phyloP scores from a whole-genome alignment of 176 grass and related monocot species.

The Zea luxurians region DNA sequence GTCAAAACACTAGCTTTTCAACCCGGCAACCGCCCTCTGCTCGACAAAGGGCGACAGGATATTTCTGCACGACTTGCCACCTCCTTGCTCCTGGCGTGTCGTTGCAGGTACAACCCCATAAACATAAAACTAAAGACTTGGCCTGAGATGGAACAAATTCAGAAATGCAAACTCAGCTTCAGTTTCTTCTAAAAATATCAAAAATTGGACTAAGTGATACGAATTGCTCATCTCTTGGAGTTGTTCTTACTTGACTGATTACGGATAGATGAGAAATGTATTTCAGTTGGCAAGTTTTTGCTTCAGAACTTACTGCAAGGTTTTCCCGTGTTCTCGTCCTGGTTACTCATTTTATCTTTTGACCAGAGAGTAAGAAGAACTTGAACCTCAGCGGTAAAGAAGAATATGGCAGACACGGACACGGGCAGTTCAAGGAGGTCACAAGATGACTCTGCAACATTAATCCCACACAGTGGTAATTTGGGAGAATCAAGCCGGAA shows the following conservation, averaged over 20 bases:
- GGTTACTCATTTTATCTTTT: background rate
- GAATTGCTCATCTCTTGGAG: too few species aligned
- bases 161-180: too few species aligned
- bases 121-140: too few species aligned
- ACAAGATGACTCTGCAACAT: slow-evolving; percentile 44
- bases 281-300: background rate
- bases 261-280: background rate
- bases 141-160: too few species aligned
- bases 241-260: background rate
- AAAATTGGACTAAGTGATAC: too few species aligned
- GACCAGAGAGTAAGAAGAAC: background rate
- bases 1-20: too few species aligned
- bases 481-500: slow-evolving; percentile 44
- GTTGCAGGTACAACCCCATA: too few species aligned
- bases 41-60: too few species aligned
- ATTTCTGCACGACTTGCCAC: too few species aligned
- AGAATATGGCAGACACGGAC: slow-evolving; percentile 24
- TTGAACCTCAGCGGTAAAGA: background rate
- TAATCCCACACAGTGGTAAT: slow-evolving; percentile 56
- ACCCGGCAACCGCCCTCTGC: too few species aligned
- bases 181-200: too few species aligned
- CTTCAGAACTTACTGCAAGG: background rate
- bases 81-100: too few species aligned
- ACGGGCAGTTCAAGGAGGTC: slow-evolving; percentile 30
- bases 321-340: background rate